Base-by-base conservation (phyloP, 2,329 filamentous ascomycete species). In the Albophoma yamanashiensis region DNA sequence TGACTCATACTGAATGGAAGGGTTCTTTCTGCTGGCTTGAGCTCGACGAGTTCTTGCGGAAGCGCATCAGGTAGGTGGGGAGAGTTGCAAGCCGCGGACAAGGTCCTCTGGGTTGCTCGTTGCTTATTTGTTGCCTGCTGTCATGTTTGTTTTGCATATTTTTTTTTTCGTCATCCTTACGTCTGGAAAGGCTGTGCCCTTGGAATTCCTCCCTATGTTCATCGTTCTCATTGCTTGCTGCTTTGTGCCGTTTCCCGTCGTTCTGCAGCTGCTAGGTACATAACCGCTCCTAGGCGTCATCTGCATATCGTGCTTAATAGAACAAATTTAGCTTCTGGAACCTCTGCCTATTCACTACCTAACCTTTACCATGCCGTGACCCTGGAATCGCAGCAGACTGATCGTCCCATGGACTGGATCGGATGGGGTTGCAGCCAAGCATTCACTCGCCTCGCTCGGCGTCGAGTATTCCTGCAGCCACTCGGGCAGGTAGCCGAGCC, bases 1-100 rank as follows among this genome's bases (percentile, higher is more conserved):
- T 97, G 93, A 97, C 75, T 76, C 77, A 76, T 79, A 60, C 69
- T 64, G 74, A 77, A 76, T 74, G 71, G 71, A 72, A 71, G 69
- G 62, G 53, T 57, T 58, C 55, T 63, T 56, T 38, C 59, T 52
- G 57, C 58, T 45, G 14, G 2, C 31, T 61, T 59, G 9, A 11
- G 31, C 50, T 14, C 31, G 5, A 4, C 15, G 50, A 5, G 31
- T 20, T 36, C 31, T 50, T 20, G 4, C 31, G 5, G 31, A 36
- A 14, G 43, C 22, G 11, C 25, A 1, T 0, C 17, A 8, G 8
- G 47, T 52, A 52, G 47, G 47, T 52, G 25, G 15, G 1, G 17
- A 25, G 15, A 2, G 8, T 20, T 8, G 27, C 31, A 15, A n/a
- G 50, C 50, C 34, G 27, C 27, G 4, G 50, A 34, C 17, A 36